These are phyloP conservation scores for Tremellales sp. DNA, from an alignment of 1,284 basidiomycete species.

Conservation along the genomic window DNA sequence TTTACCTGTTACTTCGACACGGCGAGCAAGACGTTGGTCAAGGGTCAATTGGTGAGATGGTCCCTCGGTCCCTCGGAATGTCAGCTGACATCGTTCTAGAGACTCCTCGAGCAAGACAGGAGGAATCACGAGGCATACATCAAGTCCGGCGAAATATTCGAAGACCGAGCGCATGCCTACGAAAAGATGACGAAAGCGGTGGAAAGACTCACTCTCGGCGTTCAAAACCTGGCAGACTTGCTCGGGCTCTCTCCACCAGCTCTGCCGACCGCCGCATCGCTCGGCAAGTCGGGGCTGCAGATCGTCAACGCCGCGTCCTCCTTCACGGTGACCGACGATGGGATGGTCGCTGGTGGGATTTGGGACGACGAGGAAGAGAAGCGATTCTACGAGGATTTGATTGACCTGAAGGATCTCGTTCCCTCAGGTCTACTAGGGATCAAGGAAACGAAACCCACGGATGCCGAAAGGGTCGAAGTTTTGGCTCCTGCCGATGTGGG, in stretches of 20 bases:
- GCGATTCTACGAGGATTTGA: constrained; percentile 88
- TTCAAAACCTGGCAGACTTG: constrained; percentile 85
- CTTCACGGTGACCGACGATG: constrained; percentile 57
- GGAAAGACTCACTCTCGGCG: constrained; percentile 80
- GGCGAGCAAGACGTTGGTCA: constrained; percentile 82
- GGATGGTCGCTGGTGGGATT: constrained; percentile 64
- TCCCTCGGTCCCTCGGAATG: neutral
- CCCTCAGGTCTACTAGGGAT: constrained; percentile 83
- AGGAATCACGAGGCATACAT: constrained; percentile 98
- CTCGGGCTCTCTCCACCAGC: constrained; percentile 74
- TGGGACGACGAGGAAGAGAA: constrained; percentile 99
- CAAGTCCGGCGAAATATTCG: constrained; percentile 96
- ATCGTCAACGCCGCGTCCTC: constrained; percentile 51
- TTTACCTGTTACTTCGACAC: constrained; percentile 90
- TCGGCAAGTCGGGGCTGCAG: constrained; percentile 47
- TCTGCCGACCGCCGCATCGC: constrained; percentile 66
- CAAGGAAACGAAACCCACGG: constrained; percentile 52
- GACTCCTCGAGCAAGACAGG: constrained; percentile 91
- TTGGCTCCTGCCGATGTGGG: too few species aligned
- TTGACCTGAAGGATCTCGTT: constrained; percentile 86
- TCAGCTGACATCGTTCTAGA: constrained; percentile 52
- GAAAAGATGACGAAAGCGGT: constrained; percentile 97
- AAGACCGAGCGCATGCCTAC: constrained; percentile 96
- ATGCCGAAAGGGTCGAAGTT: constrained; percentile 19
- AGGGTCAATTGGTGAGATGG: constrained; percentile 77